phyloP scores from a whole-genome alignment of 768 basidiomycete species.

The Auriculariales sp. region DNA sequence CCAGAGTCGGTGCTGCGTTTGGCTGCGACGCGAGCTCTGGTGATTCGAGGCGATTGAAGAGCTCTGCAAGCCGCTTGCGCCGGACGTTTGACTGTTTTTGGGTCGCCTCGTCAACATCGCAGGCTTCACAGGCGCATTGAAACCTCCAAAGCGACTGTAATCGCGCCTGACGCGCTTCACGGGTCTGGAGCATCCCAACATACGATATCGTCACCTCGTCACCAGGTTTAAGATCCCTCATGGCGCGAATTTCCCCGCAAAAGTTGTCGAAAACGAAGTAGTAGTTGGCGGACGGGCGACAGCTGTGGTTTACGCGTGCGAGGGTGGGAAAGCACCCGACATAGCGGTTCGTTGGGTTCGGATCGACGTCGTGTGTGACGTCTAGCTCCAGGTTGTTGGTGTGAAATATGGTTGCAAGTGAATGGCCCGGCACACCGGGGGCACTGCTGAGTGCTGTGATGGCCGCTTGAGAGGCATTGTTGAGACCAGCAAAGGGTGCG shows the following conservation, averaged over 20 bases:
- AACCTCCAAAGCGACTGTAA: constrained; percentile 1
- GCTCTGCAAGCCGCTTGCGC: not conserved
- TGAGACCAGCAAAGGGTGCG: not conserved
- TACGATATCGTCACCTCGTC: constrained; percentile 8
- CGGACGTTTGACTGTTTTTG: constrained; percentile 1
- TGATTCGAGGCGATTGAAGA: not conserved
- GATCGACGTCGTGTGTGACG: not conserved
- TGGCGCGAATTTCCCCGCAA: constrained; percentile 5
- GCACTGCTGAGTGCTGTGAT: not conserved
- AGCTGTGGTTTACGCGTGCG: constrained; percentile 6
- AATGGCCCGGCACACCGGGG: not conserved
- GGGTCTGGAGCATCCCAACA: constrained; percentile 2
- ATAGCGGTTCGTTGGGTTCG: not conserved
- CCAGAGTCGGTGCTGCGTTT: not conserved
- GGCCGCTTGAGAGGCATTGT: not conserved
- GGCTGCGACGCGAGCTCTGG: too few species aligned
- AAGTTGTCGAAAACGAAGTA: constrained; percentile 3
- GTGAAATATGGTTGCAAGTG: constrained; percentile 1
- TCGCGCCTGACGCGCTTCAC: not conserved
- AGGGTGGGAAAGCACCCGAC: constrained; percentile 2
- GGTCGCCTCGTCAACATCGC: not conserved
- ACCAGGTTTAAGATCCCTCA: constrained; percentile 1
- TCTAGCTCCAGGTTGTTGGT: constrained; percentile 4
- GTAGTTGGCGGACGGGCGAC: constrained; percentile 2
- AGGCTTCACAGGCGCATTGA: constrained; percentile 3